Percentiles rank a stretch among this genome's conserved stretches.
phyloP scores from a whole-genome alignment of 495 filamentous ascomycete species.

The Halenospora varia region DNA sequence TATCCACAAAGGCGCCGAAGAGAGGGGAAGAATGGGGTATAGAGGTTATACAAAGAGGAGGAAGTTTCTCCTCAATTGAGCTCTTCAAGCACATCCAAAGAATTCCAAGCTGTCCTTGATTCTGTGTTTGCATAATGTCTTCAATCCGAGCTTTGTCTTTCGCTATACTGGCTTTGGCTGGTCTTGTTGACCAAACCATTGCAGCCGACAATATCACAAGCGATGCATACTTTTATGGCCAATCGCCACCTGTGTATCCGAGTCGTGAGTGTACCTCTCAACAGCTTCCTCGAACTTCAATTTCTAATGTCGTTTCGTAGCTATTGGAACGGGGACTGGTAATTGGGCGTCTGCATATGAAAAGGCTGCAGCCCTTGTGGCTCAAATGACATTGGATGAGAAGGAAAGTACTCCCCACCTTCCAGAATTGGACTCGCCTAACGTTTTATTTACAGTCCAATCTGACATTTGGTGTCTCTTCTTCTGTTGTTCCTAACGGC shows the following conservation, averaged over 20 bases:
- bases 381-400: constrained; percentile 50
- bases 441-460: not conserved
- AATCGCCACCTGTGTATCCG: constrained; percentile 52
- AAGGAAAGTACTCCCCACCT: not conserved
- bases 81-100: not conserved
- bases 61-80: not conserved
- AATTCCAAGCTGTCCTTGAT: not conserved
- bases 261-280: constrained; percentile 33
- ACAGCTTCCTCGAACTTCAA: not conserved
- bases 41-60: not conserved
- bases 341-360: constrained; percentile 34
- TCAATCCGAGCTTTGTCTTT: not conserved
- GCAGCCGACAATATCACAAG: constrained; percentile 29
- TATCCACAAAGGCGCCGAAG: no score
- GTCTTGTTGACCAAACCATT: not conserved
- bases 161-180: not conserved
- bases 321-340: constrained; percentile 17
- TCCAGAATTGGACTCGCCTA: not conserved
- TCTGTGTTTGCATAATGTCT: not conserved
- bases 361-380: constrained; percentile 46
- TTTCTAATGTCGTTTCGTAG: not conserved
- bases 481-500: not conserved
- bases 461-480: not conserved
- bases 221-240: constrained; percentile 50
- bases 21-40: no score